Percentiles rank a stretch among this genome's conserved stretches.
These are phyloP conservation scores for Trichophyton simii DNA, from an alignment of 2,329 filamentous ascomycete genomes.

Conservation along the genomic window DNA sequence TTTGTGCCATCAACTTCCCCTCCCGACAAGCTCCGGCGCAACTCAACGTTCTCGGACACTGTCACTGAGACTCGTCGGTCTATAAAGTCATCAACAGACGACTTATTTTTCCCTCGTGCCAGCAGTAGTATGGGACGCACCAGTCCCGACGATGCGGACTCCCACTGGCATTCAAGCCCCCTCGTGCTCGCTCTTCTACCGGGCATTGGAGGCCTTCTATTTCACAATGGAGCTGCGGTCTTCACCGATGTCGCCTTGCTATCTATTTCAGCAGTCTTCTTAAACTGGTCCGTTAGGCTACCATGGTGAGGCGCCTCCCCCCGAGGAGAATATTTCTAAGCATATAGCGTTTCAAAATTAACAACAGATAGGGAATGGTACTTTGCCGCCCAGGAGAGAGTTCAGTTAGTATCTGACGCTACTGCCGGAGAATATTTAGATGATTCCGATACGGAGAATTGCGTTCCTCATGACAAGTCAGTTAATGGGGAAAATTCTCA, in stretches of 20 bases:
- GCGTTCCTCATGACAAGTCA: neutral
- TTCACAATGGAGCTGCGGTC: conserved; percentile 69
- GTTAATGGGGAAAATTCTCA: neutral
- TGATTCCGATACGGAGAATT: conserved; percentile 18
- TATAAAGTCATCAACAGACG: conserved; percentile 54
- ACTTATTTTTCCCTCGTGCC: conserved; percentile 51
- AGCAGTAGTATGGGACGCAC: conserved; percentile 5
- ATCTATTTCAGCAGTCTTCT: conserved; percentile 65
- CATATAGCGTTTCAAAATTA: conserved; percentile 5
- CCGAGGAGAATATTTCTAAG: neutral
- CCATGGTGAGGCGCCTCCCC: conserved; percentile 54
- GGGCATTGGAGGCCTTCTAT: conserved; percentile 70
- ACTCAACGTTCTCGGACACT: conserved; percentile 68
- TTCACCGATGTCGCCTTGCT: conserved; percentile 77
- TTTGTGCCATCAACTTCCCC: conserved; percentile 27
- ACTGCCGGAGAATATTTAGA: conserved; percentile 14
- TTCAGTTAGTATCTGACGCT: conserved; percentile 38
- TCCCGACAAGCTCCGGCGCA: conserved; percentile 45
- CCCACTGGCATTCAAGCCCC: conserved; percentile 67
- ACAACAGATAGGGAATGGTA: conserved; percentile 53
- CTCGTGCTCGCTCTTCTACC: conserved; percentile 74
- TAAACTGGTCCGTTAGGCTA: conserved; percentile 83
- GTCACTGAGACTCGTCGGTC: conserved; percentile 53
- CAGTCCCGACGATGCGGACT: conserved; percentile 38
- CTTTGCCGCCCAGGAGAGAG: conserved; percentile 53